Base-by-base conservation (phyloP, 75 land plant genomes). In the Sequoiadendron giganteum region DNA sequence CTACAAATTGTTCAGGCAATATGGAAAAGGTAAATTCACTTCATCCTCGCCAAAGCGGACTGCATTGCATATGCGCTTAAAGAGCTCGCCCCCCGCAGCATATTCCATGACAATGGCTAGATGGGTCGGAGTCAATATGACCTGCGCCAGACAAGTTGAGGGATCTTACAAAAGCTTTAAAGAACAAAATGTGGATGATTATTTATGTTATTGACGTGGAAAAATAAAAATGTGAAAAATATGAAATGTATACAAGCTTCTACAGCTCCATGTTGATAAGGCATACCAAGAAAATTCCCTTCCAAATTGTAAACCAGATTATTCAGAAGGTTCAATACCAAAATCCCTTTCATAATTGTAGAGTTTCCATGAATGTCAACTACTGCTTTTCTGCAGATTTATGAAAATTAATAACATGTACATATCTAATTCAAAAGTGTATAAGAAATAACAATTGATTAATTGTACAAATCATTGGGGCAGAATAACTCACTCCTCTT, bases 51-150 rank as follows among this genome's bases (percentile, higher is more conserved):
- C 93, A 84, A 94, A 94, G 32, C 94, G 77, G 19, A 94, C 95
- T 36, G 93, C 95, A 89, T 88, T 93, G 90, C 94, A 93, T 47
- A 94, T 93, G 42, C 89, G 87, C 84, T 90, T 90, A 88, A 93
- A 94, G n/a, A 94, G 90, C 87, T 94, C 95, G 32, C 95, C 95
- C 30, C 95, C 95, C 49, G 94, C 92, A 83, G 95, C 95, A 90
- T 94, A 94, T 86, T 94, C 95, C 95, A 94, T 94, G 32, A 93
- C 89, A 89, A 94, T 94, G 3, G 94, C 95, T 70, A 94, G 83
- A 85, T 94, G 94, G 19, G 95, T 92, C 14, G 95, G 94, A 65
- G 95, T 94, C 73, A 94, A 72, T 39, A 88, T 61, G 39, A 94
- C 93, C 94, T 93, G 93, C 77, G 34, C 36, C 77, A 75, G 15